These are phyloP conservation scores for Xylaria hypoxylon DNA, from an alignment of 2,329 filamentous ascomycete genomes.

Conservation along the genomic window DNA sequence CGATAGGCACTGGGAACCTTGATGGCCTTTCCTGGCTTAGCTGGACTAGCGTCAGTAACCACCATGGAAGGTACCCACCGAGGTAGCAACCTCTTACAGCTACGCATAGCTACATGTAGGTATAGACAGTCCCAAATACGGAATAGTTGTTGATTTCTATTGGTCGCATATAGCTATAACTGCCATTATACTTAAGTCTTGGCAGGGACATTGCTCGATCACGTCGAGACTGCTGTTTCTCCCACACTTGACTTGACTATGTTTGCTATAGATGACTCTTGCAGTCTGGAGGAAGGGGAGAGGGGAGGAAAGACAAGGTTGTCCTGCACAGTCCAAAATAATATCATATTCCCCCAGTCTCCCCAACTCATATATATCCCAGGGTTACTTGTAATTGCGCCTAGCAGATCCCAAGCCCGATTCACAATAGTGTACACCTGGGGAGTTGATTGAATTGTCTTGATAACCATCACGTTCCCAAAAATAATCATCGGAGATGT, in stretches of 20 bases:
- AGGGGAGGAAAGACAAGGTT: background rate
- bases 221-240: conserved; percentile 7
- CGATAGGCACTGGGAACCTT: conserved; percentile 33
- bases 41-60: too few relatives aligned
- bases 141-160: background rate
- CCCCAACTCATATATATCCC: background rate
- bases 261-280: background rate
- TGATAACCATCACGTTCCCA: background rate
- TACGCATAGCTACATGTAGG: too few relatives aligned
- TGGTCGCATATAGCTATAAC: background rate
- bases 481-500: background rate
- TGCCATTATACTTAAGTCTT: too few relatives aligned
- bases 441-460: background rate
- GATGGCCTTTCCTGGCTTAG: conserved; percentile 15
- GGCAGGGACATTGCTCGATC: background rate
- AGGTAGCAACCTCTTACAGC: too few relatives aligned
- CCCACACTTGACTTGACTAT: background rate
- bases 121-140: too few relatives aligned
- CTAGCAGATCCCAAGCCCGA: background rate
- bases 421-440: background rate
- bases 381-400: background rate
- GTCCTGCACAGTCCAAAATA: background rate
- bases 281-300: background rate
- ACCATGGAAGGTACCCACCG: too few relatives aligned
- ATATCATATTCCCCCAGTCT: background rate